These are phyloP conservation scores for Toxicodendron radicans DNA, from an alignment of 345 rosid genomes.

Conservation along the genomic window DNA sequence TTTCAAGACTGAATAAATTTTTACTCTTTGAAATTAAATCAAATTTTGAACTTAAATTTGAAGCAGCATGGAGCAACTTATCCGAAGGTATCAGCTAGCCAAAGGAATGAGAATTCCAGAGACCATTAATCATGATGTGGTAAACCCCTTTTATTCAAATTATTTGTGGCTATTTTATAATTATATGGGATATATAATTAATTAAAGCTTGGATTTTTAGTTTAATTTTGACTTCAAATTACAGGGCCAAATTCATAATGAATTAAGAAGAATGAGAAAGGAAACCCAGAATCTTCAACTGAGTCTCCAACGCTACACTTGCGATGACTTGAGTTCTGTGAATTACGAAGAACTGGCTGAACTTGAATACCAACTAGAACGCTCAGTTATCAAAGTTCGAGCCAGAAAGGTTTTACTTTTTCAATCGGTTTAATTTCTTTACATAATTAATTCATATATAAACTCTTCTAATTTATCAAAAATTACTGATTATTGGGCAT, in stretches of 20 bases:
- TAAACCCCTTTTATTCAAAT: not conserved
- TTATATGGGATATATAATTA: not conserved
- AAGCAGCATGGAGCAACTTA: constrained; percentile 37
- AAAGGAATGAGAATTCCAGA: constrained; percentile 26
- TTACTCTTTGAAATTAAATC: too few species aligned
- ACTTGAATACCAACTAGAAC: constrained; percentile 34
- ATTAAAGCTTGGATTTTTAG: not conserved
- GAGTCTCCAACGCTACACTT: constrained; percentile 35
- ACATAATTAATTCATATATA: not conserved
- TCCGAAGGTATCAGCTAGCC: constrained; percentile 25
- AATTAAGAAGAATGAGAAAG: constrained; percentile 29
- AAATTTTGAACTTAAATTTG: not conserved
- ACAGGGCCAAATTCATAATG: constrained; percentile 28
- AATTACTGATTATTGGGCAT: not conserved
- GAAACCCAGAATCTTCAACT: constrained; percentile 36
- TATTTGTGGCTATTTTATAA: too few species aligned
- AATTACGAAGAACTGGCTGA: constrained; percentile 26
- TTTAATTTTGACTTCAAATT: not conserved
- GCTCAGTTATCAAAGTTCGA: constrained; percentile 36
- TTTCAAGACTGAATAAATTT: too few species aligned
- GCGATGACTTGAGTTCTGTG: constrained; percentile 25
- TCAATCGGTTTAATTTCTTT: too few species aligned
- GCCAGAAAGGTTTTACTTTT: constrained; percentile 31
- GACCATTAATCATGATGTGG: constrained; percentile 16
- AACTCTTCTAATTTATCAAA: too few species aligned